Evolutionary conservation across 148 eudicot species (phyloP).

Genomic region (Chenopodium album): DNA sequence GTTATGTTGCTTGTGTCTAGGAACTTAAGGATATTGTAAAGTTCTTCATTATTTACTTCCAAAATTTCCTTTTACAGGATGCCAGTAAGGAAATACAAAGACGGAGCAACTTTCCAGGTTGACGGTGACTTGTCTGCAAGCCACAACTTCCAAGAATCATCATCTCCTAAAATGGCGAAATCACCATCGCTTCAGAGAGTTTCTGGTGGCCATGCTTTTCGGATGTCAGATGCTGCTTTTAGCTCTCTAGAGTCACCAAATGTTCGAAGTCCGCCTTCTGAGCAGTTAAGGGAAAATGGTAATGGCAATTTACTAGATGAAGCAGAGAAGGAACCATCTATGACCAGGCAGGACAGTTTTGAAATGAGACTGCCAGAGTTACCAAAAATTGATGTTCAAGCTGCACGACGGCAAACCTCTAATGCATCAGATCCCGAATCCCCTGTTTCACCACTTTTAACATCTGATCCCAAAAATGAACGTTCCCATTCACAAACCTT

Average conservation of each 20-base stretch:
- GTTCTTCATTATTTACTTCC: constrained; percentile 3
- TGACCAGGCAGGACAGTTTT: constrained; percentile 92
- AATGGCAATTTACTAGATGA: constrained; percentile 58
- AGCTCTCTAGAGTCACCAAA: constrained; percentile 81
- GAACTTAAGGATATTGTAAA: background rate
- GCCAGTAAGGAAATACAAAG: constrained; percentile 75
- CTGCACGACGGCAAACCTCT: constrained; percentile 50
- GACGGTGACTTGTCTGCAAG: constrained; percentile 70
- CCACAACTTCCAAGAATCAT: constrained; percentile 74
- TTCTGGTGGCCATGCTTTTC: constrained; percentile 59
- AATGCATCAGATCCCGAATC: constrained; percentile 90
- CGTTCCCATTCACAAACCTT: constrained; percentile 98
- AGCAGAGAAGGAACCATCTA: constrained; percentile 73
- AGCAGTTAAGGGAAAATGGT: constrained; percentile 78
- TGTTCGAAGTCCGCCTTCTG: constrained; percentile 71
- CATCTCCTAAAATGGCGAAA: constrained; percentile 89
- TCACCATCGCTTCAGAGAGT: constrained; percentile 95
- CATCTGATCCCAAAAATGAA: constrained; percentile 93
- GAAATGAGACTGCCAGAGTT: constrained; percentile 88
- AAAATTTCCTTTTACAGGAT: constrained; percentile 45
- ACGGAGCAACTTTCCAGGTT: constrained; percentile 63
- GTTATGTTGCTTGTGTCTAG: background rate
- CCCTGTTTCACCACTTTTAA: constrained; percentile 94
- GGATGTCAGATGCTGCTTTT: constrained; percentile 59
- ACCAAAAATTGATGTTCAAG: constrained; percentile 81